These are phyloP conservation scores for Xylariomycetidae sp. DNA, from an alignment of 2,329 filamentous ascomycete species.

Conservation along the genomic window DNA sequence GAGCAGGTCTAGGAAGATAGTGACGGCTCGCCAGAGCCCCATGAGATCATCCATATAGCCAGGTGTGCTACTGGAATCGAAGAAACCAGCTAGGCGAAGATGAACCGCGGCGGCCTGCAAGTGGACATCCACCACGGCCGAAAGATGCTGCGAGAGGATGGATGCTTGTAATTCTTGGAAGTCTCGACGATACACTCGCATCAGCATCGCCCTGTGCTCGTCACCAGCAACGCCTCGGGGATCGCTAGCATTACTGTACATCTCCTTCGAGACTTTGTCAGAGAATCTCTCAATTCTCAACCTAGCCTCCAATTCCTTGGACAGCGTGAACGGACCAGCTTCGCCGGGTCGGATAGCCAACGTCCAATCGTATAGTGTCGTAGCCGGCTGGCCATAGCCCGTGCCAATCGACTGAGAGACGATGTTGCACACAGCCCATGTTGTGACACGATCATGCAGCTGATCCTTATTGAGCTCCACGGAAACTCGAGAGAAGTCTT, in stretches of 20 bases:
- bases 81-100: slow-evolving; percentile 73
- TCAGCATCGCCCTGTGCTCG: slow-evolving; percentile 60
- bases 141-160: slow-evolving; percentile 52
- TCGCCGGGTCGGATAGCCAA: slow-evolving; percentile 56
- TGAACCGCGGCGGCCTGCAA: slow-evolving; percentile 69
- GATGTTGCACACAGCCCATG: slow-evolving; percentile 82
- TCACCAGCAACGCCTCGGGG: slow-evolving; percentile 63
- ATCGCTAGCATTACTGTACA: slow-evolving; percentile 73
- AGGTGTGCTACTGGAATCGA: slow-evolving; percentile 66
- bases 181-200: slow-evolving; percentile 60
- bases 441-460: slow-evolving; percentile 69
- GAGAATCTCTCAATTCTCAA: slow-evolving; percentile 69
- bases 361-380: slow-evolving; percentile 71
- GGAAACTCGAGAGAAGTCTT: slow-evolving; percentile 73
- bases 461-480: slow-evolving; percentile 73
- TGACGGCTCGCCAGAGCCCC: slow-evolving; percentile 67
- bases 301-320: slow-evolving; percentile 58
- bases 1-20: slow-evolving; percentile 62
- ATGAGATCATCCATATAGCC: slow-evolving; percentile 70
- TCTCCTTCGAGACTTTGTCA: slow-evolving; percentile 71
- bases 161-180: slow-evolving; percentile 57
- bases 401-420: slow-evolving; percentile 78
- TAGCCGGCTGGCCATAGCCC: slow-evolving; percentile 75
- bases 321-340: slow-evolving; percentile 52
- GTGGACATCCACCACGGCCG: slow-evolving; percentile 57